Percentiles rank a stretch among this genome's conserved stretches.
Evolutionary conservation across 306 rosid genomes (phyloP).

Genomic region (Fragaria iinumae): DNA sequence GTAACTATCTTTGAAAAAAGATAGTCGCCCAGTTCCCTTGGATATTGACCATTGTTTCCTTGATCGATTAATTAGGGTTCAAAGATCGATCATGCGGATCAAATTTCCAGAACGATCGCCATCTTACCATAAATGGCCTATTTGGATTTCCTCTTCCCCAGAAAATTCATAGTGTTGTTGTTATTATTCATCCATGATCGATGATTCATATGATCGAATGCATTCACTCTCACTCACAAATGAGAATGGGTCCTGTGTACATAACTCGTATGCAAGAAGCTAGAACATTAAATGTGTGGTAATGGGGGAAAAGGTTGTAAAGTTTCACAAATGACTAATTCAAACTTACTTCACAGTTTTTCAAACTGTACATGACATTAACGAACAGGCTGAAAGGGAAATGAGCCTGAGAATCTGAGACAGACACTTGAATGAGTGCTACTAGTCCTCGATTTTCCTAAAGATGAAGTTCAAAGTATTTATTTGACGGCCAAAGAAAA

Average conservation of each 20-base stretch:
- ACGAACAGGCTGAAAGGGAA: conserved; percentile 26
- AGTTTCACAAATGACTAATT: conserved; percentile 22
- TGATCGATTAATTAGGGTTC: not conserved
- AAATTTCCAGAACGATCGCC: conserved; percentile 44
- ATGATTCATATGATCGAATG: not conserved
- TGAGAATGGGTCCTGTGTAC: conserved; percentile 36
- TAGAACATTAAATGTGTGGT: conserved; percentile 36
- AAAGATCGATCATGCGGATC: not conserved
- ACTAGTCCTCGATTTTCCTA: conserved; percentile 12
- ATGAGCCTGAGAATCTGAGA: conserved; percentile 14
- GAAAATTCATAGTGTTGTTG: conserved; percentile 26
- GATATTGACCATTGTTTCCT: not conserved
- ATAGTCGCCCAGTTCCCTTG: conserved; percentile 18
- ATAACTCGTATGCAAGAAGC: conserved; percentile 30
- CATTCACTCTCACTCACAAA: conserved; percentile 33
- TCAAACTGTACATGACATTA: conserved; percentile 21
- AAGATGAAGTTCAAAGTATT: conserved; percentile 16
- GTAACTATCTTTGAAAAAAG: conserved; percentile 33
- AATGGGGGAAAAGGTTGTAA: conserved; percentile 30
- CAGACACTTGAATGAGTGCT: conserved; percentile 12
- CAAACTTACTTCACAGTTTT: conserved; percentile 16
- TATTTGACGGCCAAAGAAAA: conserved; percentile 25
- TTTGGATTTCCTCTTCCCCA: conserved; percentile 55
- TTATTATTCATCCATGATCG: conserved; percentile 28
- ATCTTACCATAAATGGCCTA: conserved; percentile 44